Base-by-base conservation (phyloP, 305 asterid genomes). In the Fraxinus sp. region DNA sequence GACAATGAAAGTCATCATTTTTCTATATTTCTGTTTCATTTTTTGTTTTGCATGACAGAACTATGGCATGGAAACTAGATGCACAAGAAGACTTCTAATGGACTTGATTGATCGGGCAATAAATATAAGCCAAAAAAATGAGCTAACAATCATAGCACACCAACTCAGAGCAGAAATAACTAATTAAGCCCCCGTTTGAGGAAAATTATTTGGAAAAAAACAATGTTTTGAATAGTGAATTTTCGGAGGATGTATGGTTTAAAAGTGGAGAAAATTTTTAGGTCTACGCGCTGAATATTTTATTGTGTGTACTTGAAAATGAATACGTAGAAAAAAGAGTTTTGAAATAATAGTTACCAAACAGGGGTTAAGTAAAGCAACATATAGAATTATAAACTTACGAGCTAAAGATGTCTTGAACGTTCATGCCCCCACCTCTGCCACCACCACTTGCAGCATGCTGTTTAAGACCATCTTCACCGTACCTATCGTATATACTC, bases 401-500 rank as follows among this genome's bases (percentile, higher is more conserved):
- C 98, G 92, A 91, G 91, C 97, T 91, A 81, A 96, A 94, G 76
- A 96, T 91, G 83, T 96, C 99, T 77, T 96, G 95, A 79, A 96
- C 90, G 83, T 96, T 96, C 97, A 93, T 91, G 57, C 99, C 99
- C 4, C 92, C 93, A n/a, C 97, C 98, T 74, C 98, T 91, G 80
- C 97, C 81, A 20, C 95, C 97, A 5, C 99, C 98, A 85, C 83
- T 88, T 35, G 98, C 98, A 16, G 95, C 95, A 83, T 96, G 98
- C 90, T 96, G 98, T 78, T 94, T 94, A 62, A 96, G 97, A 76
- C 99, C 99, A 78, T 96, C 99, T 79, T 94, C 98, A 0, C 99
- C 99, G 79, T 96, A 93, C 70, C 89, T 91, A 86, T 96, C 99
- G 83, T 94, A 96, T 64, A 96, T 94, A 26, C 87, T 86, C 88